phyloP scores from a whole-genome alignment of 2,329 filamentous ascomycete species.

The Keithomyces neogunnii region DNA sequence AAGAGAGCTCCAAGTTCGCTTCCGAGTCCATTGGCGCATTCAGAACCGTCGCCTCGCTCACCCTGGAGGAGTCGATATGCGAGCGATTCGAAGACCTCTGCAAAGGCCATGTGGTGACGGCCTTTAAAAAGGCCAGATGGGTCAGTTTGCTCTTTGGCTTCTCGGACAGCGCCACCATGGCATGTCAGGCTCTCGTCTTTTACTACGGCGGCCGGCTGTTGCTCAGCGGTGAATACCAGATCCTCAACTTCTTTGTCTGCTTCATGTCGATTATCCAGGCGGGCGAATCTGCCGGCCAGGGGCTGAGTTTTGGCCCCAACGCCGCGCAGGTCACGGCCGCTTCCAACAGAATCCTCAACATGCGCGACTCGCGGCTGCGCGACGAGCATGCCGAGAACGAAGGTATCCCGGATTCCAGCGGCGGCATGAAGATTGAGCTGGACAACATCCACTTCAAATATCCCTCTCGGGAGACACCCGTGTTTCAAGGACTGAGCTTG shows the following conservation, averaged over 20 bases:
- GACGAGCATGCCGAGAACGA: slow-evolving; percentile 22
- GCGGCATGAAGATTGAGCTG: slow-evolving; percentile 49
- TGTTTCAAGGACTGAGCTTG: slow-evolving; percentile 54
- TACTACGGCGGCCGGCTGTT: slow-evolving; percentile 59
- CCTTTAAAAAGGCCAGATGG: slow-evolving; percentile 53
- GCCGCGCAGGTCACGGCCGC: slow-evolving; percentile 50
- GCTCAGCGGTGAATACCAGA: slow-evolving; percentile 36
- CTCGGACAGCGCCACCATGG: slow-evolving; percentile 58
- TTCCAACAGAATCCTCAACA: slow-evolving; percentile 49
- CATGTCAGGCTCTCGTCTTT: slow-evolving; percentile 54
- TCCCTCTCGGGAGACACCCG: slow-evolving; percentile 45
- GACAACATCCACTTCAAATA: slow-evolving; percentile 52
- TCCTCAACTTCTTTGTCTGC: slow-evolving; percentile 43
- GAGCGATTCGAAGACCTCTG: slow-evolving; percentile 53
- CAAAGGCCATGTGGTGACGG: slow-evolving; percentile 45
- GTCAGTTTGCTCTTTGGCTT: slow-evolving; percentile 59
- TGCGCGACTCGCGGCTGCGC: slow-evolving; percentile 33
- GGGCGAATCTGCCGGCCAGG: slow-evolving; percentile 57
- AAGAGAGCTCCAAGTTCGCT: slow-evolving; percentile 65
- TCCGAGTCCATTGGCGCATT: slow-evolving; percentile 67
- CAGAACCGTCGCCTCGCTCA: slow-evolving; percentile 62
- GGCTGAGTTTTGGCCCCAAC: slow-evolving; percentile 59
- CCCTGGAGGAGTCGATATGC: slow-evolving; percentile 58
- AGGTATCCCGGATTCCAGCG: slow-evolving; percentile 34
- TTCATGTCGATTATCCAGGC: slow-evolving; percentile 62